A percentile compares a stretch with the other conserved stretches of the same genome.
Conservation (phyloP, 305 asterid genomes). For the Coffea humblotiana region DNA sequence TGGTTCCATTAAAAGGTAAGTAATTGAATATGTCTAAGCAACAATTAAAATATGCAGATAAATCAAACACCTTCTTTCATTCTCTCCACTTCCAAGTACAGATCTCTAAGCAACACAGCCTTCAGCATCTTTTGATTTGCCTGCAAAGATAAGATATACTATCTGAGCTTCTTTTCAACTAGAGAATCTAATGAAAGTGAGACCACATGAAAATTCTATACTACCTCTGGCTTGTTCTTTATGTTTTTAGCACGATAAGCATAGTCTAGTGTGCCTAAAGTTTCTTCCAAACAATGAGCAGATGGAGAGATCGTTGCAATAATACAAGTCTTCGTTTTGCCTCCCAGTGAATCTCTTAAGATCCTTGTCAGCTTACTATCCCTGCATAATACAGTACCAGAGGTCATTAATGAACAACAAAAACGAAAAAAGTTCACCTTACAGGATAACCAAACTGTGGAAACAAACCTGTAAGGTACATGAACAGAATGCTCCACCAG, state of each 20-base stretch:
- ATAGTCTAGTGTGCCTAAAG: constrained; percentile 78
- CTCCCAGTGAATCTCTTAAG: constrained; percentile 82
- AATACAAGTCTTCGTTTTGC: constrained; percentile 84
- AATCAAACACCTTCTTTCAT: constrained; percentile 70
- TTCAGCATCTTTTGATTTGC: constrained; percentile 79
- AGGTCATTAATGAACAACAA: constrained; percentile 14
- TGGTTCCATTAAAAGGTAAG: constrained; percentile 10
- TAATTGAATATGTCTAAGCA: background rate
- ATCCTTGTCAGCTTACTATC: constrained; percentile 92
- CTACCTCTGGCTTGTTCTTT: constrained; percentile 84
- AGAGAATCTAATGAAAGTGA: background rate
- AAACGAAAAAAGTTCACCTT: constrained; percentile 10
- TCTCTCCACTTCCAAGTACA: constrained; percentile 71
- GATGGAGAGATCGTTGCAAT: constrained; percentile 85
- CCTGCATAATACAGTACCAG: constrained; percentile 34
- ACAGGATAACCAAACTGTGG: constrained; percentile 5
- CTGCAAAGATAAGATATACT: constrained; percentile 35
- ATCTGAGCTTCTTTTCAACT: constrained; percentile 24
- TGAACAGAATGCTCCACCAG: constrained; percentile 83
- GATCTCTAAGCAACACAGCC: constrained; percentile 73
- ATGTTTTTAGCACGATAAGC: constrained; percentile 88
- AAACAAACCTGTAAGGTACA: constrained; percentile 73
- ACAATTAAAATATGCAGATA: background rate
- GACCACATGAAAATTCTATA: constrained; percentile 9
- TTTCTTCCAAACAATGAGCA: constrained; percentile 70